Base-by-base conservation (phyloP, 768 basidiomycete genomes). In the Exsudoporus frostii region DNA sequence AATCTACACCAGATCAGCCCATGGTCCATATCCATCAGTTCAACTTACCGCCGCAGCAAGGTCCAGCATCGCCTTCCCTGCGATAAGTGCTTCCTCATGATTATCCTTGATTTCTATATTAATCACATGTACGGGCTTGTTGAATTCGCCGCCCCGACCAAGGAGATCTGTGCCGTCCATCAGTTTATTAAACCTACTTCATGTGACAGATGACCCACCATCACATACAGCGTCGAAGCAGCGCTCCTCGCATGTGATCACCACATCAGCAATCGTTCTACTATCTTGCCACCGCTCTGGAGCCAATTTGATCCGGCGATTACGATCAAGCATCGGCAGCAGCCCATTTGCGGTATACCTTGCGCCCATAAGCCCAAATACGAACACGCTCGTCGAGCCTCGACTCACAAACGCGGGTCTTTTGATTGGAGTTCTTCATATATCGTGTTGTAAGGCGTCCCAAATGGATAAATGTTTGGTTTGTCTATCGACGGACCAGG, bases 61-160 rank as follows among this genome's bases (percentile, higher is more conserved):
- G 64, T 96, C 95, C 27, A 98, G 76, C 67, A 98, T 94, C 2
- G 96, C 94, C 69, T 86, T 91, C 17, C 97, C 96, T 24, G 97
- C 97, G 58, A 98, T 92, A 43, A 89, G 76, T 1, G 97, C 97
- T 71, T 99, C 97, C 77, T 98, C 97, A 62, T 98, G 95, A 65
- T 97, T 98, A 72, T 99, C 97, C 75, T 91, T 97, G 72, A 98
- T 98, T 67, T 99, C 97, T 55, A 98, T 83, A 71, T 99, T 99
- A 65, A 99, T 91, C 39, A 99, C 71, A 70, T 99, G 97, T 17
- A 98, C 93, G 2, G 95, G 90, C 55, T 86, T 86, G 74, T 93
- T 98, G 65, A 85, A 86, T 52, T 98, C 95, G 5, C 97, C 92
- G 27, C 93, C 94, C 59, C 92, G 82, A 30, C 78, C 73, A 53